Conservation (phyloP, 495 filamentous ascomycete genomes). For the Aspergillus saccharolyticus region DNA sequence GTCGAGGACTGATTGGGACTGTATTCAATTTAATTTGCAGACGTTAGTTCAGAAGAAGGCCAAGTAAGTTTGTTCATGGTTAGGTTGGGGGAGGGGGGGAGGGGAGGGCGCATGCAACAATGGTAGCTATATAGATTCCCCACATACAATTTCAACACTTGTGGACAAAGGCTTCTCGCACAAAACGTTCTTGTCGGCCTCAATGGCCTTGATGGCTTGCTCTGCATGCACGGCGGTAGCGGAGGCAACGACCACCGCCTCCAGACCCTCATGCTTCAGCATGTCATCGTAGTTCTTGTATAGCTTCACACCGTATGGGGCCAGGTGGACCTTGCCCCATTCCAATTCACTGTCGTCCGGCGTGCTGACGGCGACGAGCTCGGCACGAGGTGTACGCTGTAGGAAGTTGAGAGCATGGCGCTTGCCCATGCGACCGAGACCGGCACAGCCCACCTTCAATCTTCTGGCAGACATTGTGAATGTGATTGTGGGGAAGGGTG, state of each 20-base stretch:
- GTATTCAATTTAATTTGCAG: conserved; percentile 12
- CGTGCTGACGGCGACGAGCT: conserved; percentile 49
- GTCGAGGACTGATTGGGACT: conserved; percentile 50
- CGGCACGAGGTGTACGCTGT: conserved; percentile 45
- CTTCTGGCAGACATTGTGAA: conserved; percentile 39
- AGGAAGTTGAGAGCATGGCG: conserved; percentile 52
- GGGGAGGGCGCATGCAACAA: too few species aligned
- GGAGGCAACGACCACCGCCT: conserved; percentile 49
- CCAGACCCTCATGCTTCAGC: conserved; percentile 49
- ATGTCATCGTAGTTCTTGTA: conserved; percentile 54
- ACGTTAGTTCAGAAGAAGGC: too few species aligned
- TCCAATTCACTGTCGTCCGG: conserved; percentile 45
- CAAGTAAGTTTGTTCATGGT: too few species aligned
- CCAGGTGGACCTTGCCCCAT: conserved; percentile 47
- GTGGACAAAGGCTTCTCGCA: conserved; percentile 54
- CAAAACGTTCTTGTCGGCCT: conserved; percentile 48
- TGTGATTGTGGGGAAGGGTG: not conserved
- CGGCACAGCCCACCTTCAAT: conserved; percentile 47
- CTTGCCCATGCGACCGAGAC: conserved; percentile 56
- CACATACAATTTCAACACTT: conserved; percentile 46
- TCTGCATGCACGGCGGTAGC: conserved; percentile 54
- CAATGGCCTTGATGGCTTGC: conserved; percentile 52
- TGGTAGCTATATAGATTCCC: too few species aligned
- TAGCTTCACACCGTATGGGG: conserved; percentile 41
- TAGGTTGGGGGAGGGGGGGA: not conserved